Evolutionary conservation across 2,329 filamentous ascomycete genomes (phyloP), one percentile per base, ranked within the genome.

Genomic region (Alternaria viburni): DNA sequence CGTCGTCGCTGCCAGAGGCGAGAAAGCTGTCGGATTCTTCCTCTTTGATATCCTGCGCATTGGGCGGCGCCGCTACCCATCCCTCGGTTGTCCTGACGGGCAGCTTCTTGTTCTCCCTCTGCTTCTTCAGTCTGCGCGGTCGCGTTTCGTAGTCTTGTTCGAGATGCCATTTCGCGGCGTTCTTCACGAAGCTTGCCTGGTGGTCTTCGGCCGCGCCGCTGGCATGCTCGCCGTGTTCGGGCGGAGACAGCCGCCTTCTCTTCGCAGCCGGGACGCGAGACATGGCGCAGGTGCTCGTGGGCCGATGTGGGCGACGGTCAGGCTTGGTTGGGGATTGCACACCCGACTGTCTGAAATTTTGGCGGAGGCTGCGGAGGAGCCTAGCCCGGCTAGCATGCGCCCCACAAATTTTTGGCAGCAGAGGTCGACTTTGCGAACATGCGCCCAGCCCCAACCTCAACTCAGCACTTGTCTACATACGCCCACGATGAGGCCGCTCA

Each of bases 61-160:
- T 69, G 10, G 67, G 64, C n/a, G 76, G 69, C n/a, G 88, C 85
- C 73, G 94, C 87, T 15, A 96, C 78, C 70, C 84, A 80, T 11
- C 96, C 96, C 69, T 95, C 91, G 0, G 89, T 86, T 0, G 93
- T 96, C 81, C 96, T 96, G 68, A 97, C 93, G 0, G 94, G 94
- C 36, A 99, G 84, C 71, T 90, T 88, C 41, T 88, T 93, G 45
- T 84, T 90, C 76, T 94, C 91, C 72, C 89, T 87, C 60, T 87
- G 86, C 78, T 93, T 92, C 75, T 88, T 90, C 36, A 86, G 82
- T 79, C 96, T 96, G 71, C 92, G 87, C 50, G 91, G 89, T 70
- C 89, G 89, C 65, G 87, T 87, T 80, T 97, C 93, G 84, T 97
- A 98, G 79, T 93, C 91, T 77, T 97, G 91, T 83, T 97, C 96